Base-by-base conservation (phyloP, 768 basidiomycete species). In the Collybia sordida region DNA sequence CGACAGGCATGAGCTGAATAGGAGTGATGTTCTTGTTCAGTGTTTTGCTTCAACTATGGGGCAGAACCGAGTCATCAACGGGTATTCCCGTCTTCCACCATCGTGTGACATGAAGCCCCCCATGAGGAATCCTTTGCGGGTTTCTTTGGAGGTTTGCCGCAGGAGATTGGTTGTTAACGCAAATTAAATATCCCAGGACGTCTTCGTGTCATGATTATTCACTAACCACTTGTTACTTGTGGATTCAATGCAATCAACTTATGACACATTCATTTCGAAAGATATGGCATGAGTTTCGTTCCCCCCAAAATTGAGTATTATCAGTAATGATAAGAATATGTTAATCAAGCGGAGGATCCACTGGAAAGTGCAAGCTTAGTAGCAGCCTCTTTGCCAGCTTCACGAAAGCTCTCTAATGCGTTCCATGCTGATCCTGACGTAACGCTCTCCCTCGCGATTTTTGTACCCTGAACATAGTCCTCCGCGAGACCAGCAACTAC, bases 401-500 rank as follows among this genome's bases (percentile, higher is more conserved):
- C 67, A 3, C 75, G 71, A 62, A 85, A 85, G 4, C 62, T 68
- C 53, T 78, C 70, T 35, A 87, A 56, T 3, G 82, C 82, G 43
- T 67, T 62, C 81, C 81, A 84, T 19, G 86, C 86, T 37, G 67
- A 73, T 4, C 85, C 83, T 12, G 82, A 81, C 15, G 64, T 69
- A 6, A 88, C 63, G 37, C 84, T 81, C 59, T 81, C 72, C 56
- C 77, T 70, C 21, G 92, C 94, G 54, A 88, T 58, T 51, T 71
- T 67, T 0, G 88, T 83, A 2, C 93, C 94, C 15, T 92, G 79
- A 57, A 77, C 77, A 62, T 80, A 92, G 59, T 82, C 79, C 25
- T 64, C 64, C 18, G 88, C 93, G 39, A 86, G 50, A 4, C 93
- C 94, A 5, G 91, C 85, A 3, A 98, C 83, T 22, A 94, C 85